Conservation (phyloP, 2,329 filamentous ascomycete species). For the Whalleya microplaca region DNA sequence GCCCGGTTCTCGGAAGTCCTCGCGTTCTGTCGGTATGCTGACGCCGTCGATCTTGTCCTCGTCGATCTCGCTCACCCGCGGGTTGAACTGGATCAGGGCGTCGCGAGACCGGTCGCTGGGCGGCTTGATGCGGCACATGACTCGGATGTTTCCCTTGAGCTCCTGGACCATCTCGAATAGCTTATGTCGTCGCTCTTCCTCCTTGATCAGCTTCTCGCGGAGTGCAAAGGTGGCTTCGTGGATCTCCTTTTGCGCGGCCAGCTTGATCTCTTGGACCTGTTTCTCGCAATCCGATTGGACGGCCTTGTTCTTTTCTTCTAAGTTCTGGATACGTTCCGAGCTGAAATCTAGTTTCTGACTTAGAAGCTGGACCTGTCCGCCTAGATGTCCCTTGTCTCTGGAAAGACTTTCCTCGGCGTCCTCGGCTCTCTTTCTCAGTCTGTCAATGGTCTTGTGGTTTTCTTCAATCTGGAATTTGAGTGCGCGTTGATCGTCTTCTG, state of each 20-base stretch:
- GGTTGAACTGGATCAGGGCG: conserved; percentile 73
- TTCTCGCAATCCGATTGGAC: conserved; percentile 28
- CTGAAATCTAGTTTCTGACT: conserved; percentile 34
- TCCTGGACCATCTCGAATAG: conserved; percentile 98
- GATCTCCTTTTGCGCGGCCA: conserved; percentile 80
- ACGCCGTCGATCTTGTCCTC: conserved; percentile 88
- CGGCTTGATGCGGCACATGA: conserved; percentile 95
- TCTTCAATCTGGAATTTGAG: conserved; percentile 33
- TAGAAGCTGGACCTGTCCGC: conserved; percentile 35
- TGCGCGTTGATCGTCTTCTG: conserved; percentile 24
- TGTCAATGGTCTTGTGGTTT: conserved; percentile 34
- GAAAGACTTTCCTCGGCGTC: conserved; percentile 36
- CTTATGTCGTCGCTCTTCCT: conserved; percentile 87
- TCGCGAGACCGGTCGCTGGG: conserved; percentile 62
- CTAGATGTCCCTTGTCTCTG: conserved; percentile 35
- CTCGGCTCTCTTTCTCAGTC: conserved; percentile 34
- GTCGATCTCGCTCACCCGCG: conserved; percentile 63
- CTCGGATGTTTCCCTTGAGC: conserved; percentile 95
- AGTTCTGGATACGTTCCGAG: conserved; percentile 32
- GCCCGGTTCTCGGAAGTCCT: conserved; percentile 70
- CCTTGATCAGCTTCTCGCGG: conserved; percentile 82
- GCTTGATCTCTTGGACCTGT: conserved; percentile 67
- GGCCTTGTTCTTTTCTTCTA: conserved; percentile 32
- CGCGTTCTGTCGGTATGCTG: conserved; percentile 79
- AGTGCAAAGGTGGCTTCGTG: conserved; percentile 61